Conservation (phyloP, 257 asterid genomes). For the Petunia axillaris region DNA sequence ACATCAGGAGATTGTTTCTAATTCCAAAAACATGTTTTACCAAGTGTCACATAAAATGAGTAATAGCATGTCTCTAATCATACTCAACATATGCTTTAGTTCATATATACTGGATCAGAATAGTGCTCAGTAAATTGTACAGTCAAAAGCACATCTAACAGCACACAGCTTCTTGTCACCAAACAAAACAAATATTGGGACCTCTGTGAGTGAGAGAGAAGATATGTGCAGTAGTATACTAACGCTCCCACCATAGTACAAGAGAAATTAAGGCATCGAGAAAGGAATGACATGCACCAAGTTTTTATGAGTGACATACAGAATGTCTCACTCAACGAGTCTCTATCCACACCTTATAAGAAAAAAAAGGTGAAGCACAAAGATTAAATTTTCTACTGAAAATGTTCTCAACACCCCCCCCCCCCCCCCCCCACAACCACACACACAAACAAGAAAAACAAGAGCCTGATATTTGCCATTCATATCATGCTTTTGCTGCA, state of each 20-base stretch:
- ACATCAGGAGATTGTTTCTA: slow-evolving; percentile 5
- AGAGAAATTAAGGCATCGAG: not conserved
- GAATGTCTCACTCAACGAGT: not conserved
- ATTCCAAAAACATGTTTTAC: slow-evolving; percentile 12
- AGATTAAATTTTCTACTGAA: not conserved
- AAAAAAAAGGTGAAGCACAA: not conserved
- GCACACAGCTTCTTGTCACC: not conserved
- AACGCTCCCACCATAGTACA: not conserved
- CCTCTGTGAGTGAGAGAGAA: not conserved
- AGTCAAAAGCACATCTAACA: not conserved
- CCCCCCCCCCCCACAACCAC: no score
- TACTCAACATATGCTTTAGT: not conserved
- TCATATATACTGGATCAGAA: not conserved
- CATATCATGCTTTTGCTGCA: not conserved
- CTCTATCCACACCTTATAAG: not conserved
- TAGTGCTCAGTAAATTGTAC: not conserved
- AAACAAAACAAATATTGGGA: slow-evolving; percentile 19
- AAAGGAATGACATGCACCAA: not conserved
- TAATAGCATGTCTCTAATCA: not conserved
- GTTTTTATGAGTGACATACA: not conserved
- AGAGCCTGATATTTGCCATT: not conserved
- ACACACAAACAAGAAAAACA: not conserved
- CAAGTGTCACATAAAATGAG: not conserved
- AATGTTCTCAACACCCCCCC: no score
- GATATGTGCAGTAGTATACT: not conserved